Percentiles rank a stretch among this genome's conserved stretches.
These are phyloP conservation scores for Dujonia santamariae DNA, from an alignment of 1,139 yeast genomes.

Conservation along the genomic window DNA sequence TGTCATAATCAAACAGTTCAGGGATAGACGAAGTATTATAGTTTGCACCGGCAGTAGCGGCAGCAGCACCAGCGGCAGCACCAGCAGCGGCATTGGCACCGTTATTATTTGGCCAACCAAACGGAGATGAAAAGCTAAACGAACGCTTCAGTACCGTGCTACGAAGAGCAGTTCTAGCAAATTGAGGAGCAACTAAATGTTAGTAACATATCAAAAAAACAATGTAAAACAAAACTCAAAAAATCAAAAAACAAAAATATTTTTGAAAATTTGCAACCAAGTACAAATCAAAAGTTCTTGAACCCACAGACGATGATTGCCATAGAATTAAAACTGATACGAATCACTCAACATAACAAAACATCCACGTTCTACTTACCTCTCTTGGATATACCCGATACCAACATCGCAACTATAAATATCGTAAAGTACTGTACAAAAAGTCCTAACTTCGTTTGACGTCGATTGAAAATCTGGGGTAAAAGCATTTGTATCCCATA, in stretches of 20 bases:
- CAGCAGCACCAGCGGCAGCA: conserved; percentile 14
- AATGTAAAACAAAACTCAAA: too few species aligned
- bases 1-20: conserved; percentile 40
- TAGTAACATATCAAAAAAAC: conserved; percentile 2
- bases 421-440: conserved; percentile 5
- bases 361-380: conserved; percentile 7
- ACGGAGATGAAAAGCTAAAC: conserved; percentile 9
- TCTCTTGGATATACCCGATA: conserved; percentile 8
- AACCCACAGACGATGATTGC: too few species aligned
- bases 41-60: conserved; percentile 16
- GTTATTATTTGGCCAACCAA: conserved; percentile 11
- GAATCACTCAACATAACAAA: too few species aligned
- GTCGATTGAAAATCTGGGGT: conserved; percentile 1
- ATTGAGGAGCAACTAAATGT: conserved; percentile 5
- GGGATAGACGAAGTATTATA: conserved; percentile 21
- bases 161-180: conserved; percentile 3
- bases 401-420: conserved; percentile 6
- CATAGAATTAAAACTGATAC: too few species aligned
- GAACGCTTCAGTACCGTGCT: conserved; percentile 5
- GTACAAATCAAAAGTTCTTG: too few species aligned
- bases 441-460: background rate
- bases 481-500: conserved; percentile 1
- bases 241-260: too few species aligned
- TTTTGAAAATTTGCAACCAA: too few species aligned
- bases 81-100: conserved; percentile 12